Percentiles rank a stretch among this genome's conserved stretches.
Evolutionary conservation across 1,139 yeast genomes (phyloP).

Genomic region (Magnusiomyces paraingens): DNA sequence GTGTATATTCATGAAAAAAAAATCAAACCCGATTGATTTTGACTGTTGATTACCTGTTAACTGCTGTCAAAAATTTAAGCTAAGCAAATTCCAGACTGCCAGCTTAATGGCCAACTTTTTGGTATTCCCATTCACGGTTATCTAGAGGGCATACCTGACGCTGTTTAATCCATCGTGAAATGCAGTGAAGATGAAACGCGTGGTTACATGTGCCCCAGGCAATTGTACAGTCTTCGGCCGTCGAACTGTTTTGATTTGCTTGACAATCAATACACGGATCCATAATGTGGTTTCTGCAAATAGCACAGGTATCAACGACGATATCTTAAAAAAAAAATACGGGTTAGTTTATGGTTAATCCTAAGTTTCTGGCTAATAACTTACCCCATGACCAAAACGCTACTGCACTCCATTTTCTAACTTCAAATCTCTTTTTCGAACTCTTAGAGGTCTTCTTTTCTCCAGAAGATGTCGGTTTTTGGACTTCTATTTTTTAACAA

Average conservation of each 20-base stretch:
- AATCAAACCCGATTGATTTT: no score
- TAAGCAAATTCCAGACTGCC: no score
- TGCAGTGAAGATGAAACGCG: conserved; percentile 93
- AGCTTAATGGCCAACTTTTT: conserved; percentile 58
- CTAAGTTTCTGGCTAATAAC: conserved; percentile 25
- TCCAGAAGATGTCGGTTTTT: conserved; percentile 1
- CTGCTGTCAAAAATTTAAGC: no score
- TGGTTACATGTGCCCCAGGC: conserved; percentile 98
- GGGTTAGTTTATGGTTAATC: conserved; percentile 26
- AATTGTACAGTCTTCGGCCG: conserved; percentile 81
- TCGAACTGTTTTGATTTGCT: conserved; percentile 59
- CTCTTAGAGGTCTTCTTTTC: conserved; percentile 20
- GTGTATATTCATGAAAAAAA: no score
- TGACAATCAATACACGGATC: conserved; percentile 98
- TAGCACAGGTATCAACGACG: conserved; percentile 94
- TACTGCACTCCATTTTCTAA: conserved; percentile 87
- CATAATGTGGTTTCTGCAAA: conserved; percentile 97
- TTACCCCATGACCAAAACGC: conserved; percentile 99
- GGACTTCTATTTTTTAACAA: no score
- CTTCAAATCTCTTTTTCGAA: conserved; percentile 54
- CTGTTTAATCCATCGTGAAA: conserved; percentile 92
- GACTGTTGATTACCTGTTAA: no score
- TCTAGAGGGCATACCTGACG: conserved; percentile 97
- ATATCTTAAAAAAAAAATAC: conserved; percentile 41
- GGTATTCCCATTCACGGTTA: conserved; percentile 77